Percentiles rank a stretch among this genome's conserved stretches.
Conservation (phyloP, 768 basidiomycete species). For the Pisolithus tinctorius region DNA sequence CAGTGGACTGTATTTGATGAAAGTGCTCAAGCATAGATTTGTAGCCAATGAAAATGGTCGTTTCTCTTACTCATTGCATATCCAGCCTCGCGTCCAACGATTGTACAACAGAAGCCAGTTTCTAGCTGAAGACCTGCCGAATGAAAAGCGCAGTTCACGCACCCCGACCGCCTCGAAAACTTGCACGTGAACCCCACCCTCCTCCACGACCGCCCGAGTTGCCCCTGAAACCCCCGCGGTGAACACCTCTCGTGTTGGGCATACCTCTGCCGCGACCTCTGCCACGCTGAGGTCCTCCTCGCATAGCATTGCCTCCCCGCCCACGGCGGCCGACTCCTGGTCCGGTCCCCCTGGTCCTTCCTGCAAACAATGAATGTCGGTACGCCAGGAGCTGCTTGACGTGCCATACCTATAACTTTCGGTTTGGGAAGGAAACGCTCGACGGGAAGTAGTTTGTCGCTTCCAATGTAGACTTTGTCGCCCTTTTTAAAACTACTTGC, state of each 20-base stretch:
- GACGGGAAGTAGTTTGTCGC: slow-evolving; percentile 95
- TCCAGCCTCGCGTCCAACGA: too few relatives aligned
- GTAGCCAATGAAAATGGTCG: too few relatives aligned
- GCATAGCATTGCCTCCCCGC: slow-evolving; percentile 20
- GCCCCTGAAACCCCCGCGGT: slow-evolving; percentile 43
- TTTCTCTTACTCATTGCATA: too few relatives aligned
- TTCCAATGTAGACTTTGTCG: slow-evolving; percentile 95
- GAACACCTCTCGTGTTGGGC: slow-evolving; percentile 27
- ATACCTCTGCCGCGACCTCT: slow-evolving; percentile 32
- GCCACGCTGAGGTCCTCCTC: slow-evolving; percentile 31
- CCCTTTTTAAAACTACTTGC: slow-evolving; percentile 95
- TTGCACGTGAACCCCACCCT: slow-evolving; percentile 29
- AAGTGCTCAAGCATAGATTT: too few relatives aligned
- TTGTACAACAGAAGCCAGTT: too few relatives aligned
- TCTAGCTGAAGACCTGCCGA: too few relatives aligned
- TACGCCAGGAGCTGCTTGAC: slow-evolving; percentile 5
- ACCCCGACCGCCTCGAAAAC: slow-evolving; percentile 44
- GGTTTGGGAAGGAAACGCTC: slow-evolving; percentile 97
- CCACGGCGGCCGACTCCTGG: slow-evolving; percentile 20
- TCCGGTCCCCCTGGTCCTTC: slow-evolving; percentile 37
- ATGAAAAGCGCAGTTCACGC: slow-evolving; percentile 25
- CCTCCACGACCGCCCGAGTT: slow-evolving; percentile 42
- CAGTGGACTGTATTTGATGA: too few relatives aligned
- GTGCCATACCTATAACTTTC: slow-evolving; percentile 62
- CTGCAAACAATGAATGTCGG: slow-evolving; percentile 31